phyloP scores from a whole-genome alignment of 768 basidiomycete genomes.

The Brasilioporus rufonigricans region DNA sequence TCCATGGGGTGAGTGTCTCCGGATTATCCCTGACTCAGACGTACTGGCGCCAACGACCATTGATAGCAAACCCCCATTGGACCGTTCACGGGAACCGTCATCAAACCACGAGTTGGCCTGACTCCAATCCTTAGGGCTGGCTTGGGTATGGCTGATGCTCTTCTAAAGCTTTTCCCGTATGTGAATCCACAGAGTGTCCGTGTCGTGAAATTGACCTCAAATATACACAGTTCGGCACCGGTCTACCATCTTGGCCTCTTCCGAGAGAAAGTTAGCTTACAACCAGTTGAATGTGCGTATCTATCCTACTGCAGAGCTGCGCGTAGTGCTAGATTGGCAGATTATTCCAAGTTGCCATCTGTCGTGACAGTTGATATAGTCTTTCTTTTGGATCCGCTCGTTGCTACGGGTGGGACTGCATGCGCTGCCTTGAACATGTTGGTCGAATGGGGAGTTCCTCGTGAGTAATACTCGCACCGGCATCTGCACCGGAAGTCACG shows the following conservation, averaged over 20 bases:
- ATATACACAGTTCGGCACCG: slow-evolving; percentile 54
- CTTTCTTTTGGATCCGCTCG: slow-evolving; percentile 88
- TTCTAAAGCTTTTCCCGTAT: slow-evolving; percentile 83
- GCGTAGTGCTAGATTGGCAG: slow-evolving; percentile 38
- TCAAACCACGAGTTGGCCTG: slow-evolving; percentile 80
- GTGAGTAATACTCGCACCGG: slow-evolving; percentile 37
- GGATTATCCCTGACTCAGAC: background rate
- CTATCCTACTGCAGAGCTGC: background rate
- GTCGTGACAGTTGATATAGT: slow-evolving; percentile 74
- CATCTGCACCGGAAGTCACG: background rate
- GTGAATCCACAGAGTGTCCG: slow-evolving; percentile 26
- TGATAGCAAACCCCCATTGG: slow-evolving; percentile 74
- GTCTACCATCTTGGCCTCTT: slow-evolving; percentile 92
- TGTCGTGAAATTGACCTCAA: background rate
- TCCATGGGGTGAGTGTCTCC: slow-evolving; percentile 55
- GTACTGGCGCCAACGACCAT: background rate
- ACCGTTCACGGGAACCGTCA: slow-evolving; percentile 68
- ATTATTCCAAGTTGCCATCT: slow-evolving; percentile 87
- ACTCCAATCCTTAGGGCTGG: slow-evolving; percentile 93
- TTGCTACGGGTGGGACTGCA: slow-evolving; percentile 94
- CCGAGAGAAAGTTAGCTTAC: slow-evolving; percentile 81
- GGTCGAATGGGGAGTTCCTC: slow-evolving; percentile 73
- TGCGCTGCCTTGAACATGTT: slow-evolving; percentile 87
- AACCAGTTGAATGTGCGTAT: slow-evolving; percentile 85
- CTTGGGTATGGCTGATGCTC: slow-evolving; percentile 87